Percentiles rank a stretch among this genome's conserved stretches.
Conservation (phyloP, 2,329 filamentous ascomycete species). For the Cephalotrichum gorgonifer region DNA sequence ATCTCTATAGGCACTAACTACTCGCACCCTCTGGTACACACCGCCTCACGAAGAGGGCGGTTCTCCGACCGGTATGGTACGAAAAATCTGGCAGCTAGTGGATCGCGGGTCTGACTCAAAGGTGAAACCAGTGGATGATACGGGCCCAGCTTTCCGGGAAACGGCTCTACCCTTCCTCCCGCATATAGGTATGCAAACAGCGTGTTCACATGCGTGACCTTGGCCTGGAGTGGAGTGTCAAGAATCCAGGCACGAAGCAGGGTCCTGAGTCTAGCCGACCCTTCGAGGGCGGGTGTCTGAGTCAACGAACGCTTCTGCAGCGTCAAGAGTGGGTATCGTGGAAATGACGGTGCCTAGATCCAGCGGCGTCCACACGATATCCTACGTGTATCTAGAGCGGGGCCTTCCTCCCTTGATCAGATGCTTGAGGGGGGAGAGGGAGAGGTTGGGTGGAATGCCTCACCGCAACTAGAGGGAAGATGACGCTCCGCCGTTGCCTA, state of each 20-base stretch:
- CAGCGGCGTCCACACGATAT: too few relatives aligned
- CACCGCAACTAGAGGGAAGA: neutral
- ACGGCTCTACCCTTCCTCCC: neutral
- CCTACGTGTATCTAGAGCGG: too few relatives aligned
- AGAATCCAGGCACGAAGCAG: neutral
- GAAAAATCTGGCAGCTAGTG: neutral
- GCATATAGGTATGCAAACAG: neutral
- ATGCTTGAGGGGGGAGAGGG: too few relatives aligned
- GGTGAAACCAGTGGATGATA: neutral
- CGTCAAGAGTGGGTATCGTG: neutral
- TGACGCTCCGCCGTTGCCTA: neutral
- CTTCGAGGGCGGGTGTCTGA: too few relatives aligned
- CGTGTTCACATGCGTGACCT: neutral
- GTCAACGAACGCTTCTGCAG: too few relatives aligned
- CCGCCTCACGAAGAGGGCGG: neutral
- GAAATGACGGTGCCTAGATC: neutral
- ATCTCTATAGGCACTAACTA: too few relatives aligned
- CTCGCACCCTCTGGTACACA: slow-evolving; percentile 1
- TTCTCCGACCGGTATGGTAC: slow-evolving; percentile 2
- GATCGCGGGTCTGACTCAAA: slow-evolving; percentile 4
- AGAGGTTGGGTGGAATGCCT: neutral
- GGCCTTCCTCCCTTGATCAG: too few relatives aligned
- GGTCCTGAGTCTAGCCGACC: neutral
- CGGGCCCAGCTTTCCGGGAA: neutral
- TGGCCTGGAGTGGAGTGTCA: neutral